A percentile compares a stretch with the other conserved stretches of the same genome.
These are phyloP conservation scores for Quercus tomentella DNA, from an alignment of 331 rosid species.

Conservation along the genomic window DNA sequence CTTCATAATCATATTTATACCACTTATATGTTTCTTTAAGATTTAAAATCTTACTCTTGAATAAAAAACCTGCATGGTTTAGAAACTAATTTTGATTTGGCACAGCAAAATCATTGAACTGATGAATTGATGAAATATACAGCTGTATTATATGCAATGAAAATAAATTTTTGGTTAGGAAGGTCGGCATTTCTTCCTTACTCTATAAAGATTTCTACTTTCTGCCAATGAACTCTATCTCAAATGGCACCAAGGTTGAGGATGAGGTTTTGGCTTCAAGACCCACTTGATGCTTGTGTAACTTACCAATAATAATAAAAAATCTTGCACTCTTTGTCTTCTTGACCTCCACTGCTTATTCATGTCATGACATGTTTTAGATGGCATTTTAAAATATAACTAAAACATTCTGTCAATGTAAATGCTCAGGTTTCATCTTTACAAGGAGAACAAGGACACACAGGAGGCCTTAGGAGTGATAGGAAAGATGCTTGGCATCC, in stretches of 20 bases:
- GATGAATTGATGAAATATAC: background rate
- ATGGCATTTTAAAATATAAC: slow-evolving; percentile 10
- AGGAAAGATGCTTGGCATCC: slow-evolving; percentile 86
- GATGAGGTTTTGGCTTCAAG: too few species aligned
- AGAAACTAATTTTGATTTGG: background rate
- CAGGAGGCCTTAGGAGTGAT: slow-evolving; percentile 89
- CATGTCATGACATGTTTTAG: background rate
- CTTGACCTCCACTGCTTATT: background rate
- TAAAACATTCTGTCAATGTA: slow-evolving; percentile 19
- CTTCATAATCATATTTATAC: background rate
- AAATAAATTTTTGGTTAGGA: background rate
- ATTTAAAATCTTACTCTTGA: background rate
- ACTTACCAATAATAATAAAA: too few species aligned
- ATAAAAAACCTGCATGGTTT: background rate
- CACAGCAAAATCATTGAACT: background rate
- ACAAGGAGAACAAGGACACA: slow-evolving; percentile 95
- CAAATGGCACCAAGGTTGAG: too few species aligned
- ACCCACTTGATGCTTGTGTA: too few species aligned
- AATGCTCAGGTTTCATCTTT: slow-evolving; percentile 75
- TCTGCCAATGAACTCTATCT: too few species aligned
- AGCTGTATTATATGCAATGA: background rate
- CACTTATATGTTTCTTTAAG: background rate
- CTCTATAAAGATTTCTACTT: background rate
- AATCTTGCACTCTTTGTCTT: too few species aligned
- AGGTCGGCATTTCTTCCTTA: background rate